Conservation (phyloP, 768 basidiomycete genomes). For the Termitomyces sp. region DNA sequence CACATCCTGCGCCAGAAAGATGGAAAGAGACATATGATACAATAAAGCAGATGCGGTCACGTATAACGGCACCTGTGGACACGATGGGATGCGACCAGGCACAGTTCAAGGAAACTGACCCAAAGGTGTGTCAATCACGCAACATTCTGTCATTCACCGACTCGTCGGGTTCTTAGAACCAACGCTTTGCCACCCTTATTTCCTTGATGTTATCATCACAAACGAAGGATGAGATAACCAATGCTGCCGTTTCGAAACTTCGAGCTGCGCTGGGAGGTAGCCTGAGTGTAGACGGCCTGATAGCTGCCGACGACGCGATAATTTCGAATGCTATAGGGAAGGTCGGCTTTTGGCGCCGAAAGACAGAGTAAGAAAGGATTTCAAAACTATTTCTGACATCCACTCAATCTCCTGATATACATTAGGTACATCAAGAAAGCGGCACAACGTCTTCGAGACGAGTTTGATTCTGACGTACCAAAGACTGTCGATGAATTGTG, state of each 20-base stretch:
- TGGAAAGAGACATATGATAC: conserved; percentile 69
- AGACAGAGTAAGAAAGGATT: conserved; percentile 57
- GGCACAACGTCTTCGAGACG: conserved; percentile 60
- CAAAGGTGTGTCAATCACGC: conserved; percentile 41
- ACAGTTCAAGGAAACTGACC: conserved; percentile 55
- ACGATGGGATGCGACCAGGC: conserved; percentile 85
- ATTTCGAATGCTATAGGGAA: conserved; percentile 77
- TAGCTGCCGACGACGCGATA: conserved; percentile 52
- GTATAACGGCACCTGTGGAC: conserved; percentile 81
- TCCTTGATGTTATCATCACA: conserved; percentile 95
- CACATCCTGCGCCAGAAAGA: conserved; percentile 59
- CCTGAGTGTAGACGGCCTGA: conserved; percentile 67
- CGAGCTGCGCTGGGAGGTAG: conserved; percentile 71
- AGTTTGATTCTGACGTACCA: conserved; percentile 81
- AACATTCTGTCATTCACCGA: background rate
- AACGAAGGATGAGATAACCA: conserved; percentile 88
- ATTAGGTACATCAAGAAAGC: conserved; percentile 70
- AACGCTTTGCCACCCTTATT: conserved; percentile 79
- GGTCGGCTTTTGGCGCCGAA: conserved; percentile 90
- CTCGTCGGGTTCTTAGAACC: conserved; percentile 43
- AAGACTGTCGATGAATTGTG: conserved; percentile 86
- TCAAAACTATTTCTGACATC: background rate
- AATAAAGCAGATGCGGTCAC: conserved; percentile 72
- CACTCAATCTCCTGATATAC: background rate
- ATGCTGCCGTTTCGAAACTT: conserved; percentile 71